Base-by-base conservation (phyloP, 805 yeast genomes). In the Candida ovalis region DNA sequence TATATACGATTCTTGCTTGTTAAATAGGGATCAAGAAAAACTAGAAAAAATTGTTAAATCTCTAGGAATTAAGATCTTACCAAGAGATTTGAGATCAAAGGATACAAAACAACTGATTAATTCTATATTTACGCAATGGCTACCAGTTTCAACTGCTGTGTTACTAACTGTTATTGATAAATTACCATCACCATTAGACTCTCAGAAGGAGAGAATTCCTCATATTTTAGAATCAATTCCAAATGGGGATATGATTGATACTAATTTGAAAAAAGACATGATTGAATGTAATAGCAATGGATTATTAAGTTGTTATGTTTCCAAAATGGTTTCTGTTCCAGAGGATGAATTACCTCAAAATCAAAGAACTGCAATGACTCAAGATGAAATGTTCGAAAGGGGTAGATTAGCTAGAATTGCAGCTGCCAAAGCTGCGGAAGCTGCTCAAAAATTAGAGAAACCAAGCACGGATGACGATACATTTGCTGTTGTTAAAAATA, bases 311-410 rank as follows among this genome's bases (percentile, higher is more conserved):
- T 96, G 95, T 0, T 94, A 85, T 64, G 88, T 92, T 0, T 89
- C 97, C 1, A 94, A 94, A 59, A 87, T 92, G 71, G 65, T 94
- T 1, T 88, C 97, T 0, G 76, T 94, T 19, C 96, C 96, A 1
- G 84, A 82, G 47, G 78, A 74, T 18, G 97, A 90, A 47, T 69
- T 92, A 22, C 97, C 97, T 1, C 69, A 71, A 32, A 78, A 76
- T 25, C 70, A 71, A 38, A 66, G 68, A 35, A 68, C 67, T 25
- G 62, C 68, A 1, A 56, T 76, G 42, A 66, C 81, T 0, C 73
- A 72, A 4, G 84, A 80, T 56, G 88, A 84, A 52, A 66, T 84
- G 35, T 64, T 74, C 50, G 91, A 84, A 58, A 70, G 84, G 50
- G 82, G 83, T 27, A 72, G 82, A 58, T 70, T 59, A 42, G 91